phyloP scores from a whole-genome alignment of 352 stramenopile species.

The Phytophthora tubulina region DNA sequence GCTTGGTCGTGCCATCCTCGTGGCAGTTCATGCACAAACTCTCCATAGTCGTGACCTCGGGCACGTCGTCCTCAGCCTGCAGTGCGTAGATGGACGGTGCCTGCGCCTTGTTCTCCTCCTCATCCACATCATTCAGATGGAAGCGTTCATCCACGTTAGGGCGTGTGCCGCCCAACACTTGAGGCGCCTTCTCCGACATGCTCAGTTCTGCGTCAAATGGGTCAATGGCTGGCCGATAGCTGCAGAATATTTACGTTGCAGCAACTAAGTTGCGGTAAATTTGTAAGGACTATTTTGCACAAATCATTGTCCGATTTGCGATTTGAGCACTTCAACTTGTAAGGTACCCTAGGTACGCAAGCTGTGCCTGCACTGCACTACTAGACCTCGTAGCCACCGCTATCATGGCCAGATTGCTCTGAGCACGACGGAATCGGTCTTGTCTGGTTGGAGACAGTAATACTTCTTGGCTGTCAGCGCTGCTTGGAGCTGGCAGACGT shows the following conservation, averaged over 20 bases:
- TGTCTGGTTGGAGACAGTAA: slow-evolving; percentile 14
- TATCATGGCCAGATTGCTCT: slow-evolving; percentile 74
- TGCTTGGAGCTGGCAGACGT: not conserved
- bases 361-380: slow-evolving; percentile 24
- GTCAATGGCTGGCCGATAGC: slow-evolving; percentile 26
- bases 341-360: slow-evolving; percentile 27
- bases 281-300: not conserved
- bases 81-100: slow-evolving; percentile 52
- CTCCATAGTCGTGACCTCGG: slow-evolving; percentile 69
- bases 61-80: slow-evolving; percentile 63
- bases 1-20: slow-evolving; percentile 85
- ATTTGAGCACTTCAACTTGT: slow-evolving; percentile 22
- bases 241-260: not conserved
- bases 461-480: not conserved
- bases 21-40: slow-evolving; percentile 94
- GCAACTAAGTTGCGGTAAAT: slow-evolving; percentile 11
- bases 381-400: slow-evolving; percentile 53
- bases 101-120: slow-evolving; percentile 20
- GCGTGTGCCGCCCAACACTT: slow-evolving; percentile 64
- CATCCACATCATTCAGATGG: slow-evolving; percentile 44
- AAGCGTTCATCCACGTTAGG: slow-evolving; percentile 69
- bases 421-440: slow-evolving; percentile 44
- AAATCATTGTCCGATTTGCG: slow-evolving; percentile 15
- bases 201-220: slow-evolving; percentile 16
- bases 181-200: slow-evolving; percentile 73